Percentiles rank a stretch among this genome's conserved stretches.
phyloP scores from a whole-genome alignment of 345 rosid genomes.

The Linum usitatissimum region DNA sequence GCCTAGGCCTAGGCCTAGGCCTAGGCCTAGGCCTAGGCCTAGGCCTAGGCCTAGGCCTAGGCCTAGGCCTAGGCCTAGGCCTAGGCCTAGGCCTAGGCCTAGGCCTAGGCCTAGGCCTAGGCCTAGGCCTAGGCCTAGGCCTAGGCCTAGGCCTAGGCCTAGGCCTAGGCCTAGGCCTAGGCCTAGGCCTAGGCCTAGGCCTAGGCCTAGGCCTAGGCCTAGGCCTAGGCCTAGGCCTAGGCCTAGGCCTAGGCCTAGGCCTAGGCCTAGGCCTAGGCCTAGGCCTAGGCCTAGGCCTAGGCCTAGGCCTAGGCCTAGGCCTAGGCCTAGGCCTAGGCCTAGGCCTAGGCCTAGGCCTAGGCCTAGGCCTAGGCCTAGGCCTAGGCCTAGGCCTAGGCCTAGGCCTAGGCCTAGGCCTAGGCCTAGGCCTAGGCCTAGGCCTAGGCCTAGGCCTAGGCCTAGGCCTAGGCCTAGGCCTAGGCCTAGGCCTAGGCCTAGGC shows the following conservation, averaged over 20 bases:
- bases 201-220: neutral
- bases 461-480: constrained; percentile 5
- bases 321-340: constrained; percentile 1
- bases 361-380: constrained; percentile 9
- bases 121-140: constrained; percentile 8
- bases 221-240: neutral
- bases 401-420: constrained; percentile 9
- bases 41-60: constrained; percentile 2
- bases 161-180: constrained; percentile 8
- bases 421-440: constrained; percentile 4
- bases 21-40: constrained; percentile 4
- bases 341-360: constrained; percentile 8
- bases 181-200: constrained; percentile 6
- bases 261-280: constrained; percentile 1
- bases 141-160: neutral
- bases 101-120: constrained; percentile 9
- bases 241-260: neutral
- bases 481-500: constrained; percentile 10
- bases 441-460: constrained; percentile 9
- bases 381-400: constrained; percentile 1
- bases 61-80: constrained; percentile 1
- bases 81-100: constrained; percentile 7
- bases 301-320: constrained; percentile 8
- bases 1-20: constrained; percentile 6
- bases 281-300: constrained; percentile 1